Conservation (phyloP, 2,329 filamentous ascomycete species). For the Phaeosphaeriaceae sp. region DNA sequence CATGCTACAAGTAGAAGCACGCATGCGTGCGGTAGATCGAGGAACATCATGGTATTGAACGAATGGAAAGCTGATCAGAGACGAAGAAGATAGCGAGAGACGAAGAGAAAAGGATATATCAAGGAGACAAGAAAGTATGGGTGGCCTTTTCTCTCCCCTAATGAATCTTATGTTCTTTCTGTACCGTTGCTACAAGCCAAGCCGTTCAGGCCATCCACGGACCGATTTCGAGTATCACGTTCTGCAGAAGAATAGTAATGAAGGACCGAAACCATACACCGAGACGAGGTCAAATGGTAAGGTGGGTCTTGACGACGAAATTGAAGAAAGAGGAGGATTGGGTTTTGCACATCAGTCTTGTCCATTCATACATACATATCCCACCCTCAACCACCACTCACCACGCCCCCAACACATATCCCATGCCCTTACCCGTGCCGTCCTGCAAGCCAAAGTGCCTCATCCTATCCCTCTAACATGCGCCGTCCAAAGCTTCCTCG, state of each 20-base stretch:
- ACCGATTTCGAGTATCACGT: background rate
- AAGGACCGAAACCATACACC: background rate
- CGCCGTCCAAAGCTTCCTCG: background rate
- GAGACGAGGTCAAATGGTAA: background rate
- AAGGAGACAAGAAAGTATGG: background rate
- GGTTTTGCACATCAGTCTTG: background rate
- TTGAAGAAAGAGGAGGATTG: background rate
- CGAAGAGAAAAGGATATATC: background rate
- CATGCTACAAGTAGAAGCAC: constrained; percentile 22
- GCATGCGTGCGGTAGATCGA: constrained; percentile 18
- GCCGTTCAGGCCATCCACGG: background rate
- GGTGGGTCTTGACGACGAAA: too few relatives aligned
- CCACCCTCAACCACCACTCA: background rate
- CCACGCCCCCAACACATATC: background rate
- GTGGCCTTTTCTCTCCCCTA: background rate
- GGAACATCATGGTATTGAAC: constrained; percentile 17
- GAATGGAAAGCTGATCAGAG: background rate
- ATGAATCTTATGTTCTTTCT: background rate
- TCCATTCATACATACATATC: background rate
- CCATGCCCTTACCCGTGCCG: background rate
- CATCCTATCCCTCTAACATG: background rate
- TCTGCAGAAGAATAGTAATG: background rate
- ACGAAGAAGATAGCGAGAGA: background rate
- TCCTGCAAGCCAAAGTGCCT: background rate
- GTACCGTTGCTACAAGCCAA: background rate